Percentiles rank a stretch among this genome's conserved stretches.
Conservation (phyloP, 2,329 filamentous ascomycete genomes). For the Colletotrichum spaethianum region DNA sequence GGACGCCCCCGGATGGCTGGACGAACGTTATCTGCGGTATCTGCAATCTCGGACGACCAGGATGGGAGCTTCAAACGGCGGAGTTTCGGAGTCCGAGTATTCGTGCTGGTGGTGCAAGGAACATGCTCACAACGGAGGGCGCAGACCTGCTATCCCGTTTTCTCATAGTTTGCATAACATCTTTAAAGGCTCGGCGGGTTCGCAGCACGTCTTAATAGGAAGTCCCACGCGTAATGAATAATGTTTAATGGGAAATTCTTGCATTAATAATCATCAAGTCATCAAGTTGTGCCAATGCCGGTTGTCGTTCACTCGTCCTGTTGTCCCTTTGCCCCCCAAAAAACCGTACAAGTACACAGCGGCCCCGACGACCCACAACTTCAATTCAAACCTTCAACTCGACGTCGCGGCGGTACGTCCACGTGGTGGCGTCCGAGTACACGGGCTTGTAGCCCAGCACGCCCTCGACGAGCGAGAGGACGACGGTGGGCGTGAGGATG, state of each 20-base stretch:
- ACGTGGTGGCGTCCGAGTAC: constrained; percentile 36
- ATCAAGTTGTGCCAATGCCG: background rate
- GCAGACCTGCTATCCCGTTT: background rate
- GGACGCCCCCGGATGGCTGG: background rate
- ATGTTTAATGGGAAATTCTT: background rate
- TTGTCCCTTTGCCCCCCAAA: background rate
- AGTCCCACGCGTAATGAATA: background rate
- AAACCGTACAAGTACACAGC: constrained; percentile 1
- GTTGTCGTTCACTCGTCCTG: background rate
- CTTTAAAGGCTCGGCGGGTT: background rate
- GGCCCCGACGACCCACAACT: background rate
- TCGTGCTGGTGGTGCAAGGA: background rate
- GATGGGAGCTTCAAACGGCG: background rate
- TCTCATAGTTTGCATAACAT: background rate
- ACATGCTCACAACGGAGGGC: background rate
- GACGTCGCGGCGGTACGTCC: constrained; percentile 40
- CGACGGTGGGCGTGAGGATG: constrained; percentile 57
- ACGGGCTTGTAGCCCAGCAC: constrained; percentile 61
- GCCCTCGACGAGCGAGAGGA: constrained; percentile 62
- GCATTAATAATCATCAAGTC: constrained; percentile 4
- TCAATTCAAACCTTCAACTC: constrained; percentile 28
- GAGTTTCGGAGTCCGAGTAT: background rate
- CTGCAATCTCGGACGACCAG: background rate
- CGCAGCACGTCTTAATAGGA: background rate
- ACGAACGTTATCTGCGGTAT: background rate